Evolutionary conservation across 352 stramenopile genomes (phyloP), one percentile per base, ranked within the genome.

Genomic region (Hyaloperonospora arabidopsidis): DNA sequence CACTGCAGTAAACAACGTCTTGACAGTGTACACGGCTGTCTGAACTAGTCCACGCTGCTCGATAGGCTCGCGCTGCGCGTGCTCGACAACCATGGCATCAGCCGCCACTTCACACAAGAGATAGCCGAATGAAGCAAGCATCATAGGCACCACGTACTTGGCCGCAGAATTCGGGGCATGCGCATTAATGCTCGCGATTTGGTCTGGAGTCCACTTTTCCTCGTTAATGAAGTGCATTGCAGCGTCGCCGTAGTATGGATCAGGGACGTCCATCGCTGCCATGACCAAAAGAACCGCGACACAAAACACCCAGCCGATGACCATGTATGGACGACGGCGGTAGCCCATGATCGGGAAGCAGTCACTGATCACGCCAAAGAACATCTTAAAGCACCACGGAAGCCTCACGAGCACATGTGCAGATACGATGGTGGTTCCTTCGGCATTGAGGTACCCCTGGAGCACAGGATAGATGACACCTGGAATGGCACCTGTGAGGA

Each of bases 61-160:
- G 2, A 82, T 43, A 13, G 69, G 74, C 19, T 87, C 72, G 29
- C 70, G 69, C 47, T 84, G 61, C 32, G 70, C 63, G 49, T 71
- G 65, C 65, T 87, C 73, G 13, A 86, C 73, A 1, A 82, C 63
- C 52, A 86, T 70, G 21, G 79, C 71, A 50, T 86, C 76, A 1
- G 73, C 71, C 0, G 73, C 63, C 12, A 80, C 72, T 6, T 86
- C 76, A 35, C 63, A 69, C 0, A 80, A n/a, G 5, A 84, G 45
- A 19, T 79, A 87, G 3, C 76, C 74, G 36, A 83, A 77, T 0
- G 69, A 67, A 0, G 72, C 70, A 11, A 87, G 46, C 72, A 84
- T 81, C 73, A 84, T 79, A 4, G 66, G 65, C 28, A 83, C 44
- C 1, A 84, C 67, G 23, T 80, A 80, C 47, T 72, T 67, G 8